Evolutionary conservation across 176 grass and related monocot genomes (phyloP).

Genomic region (Cymbopogon citratus): DNA sequence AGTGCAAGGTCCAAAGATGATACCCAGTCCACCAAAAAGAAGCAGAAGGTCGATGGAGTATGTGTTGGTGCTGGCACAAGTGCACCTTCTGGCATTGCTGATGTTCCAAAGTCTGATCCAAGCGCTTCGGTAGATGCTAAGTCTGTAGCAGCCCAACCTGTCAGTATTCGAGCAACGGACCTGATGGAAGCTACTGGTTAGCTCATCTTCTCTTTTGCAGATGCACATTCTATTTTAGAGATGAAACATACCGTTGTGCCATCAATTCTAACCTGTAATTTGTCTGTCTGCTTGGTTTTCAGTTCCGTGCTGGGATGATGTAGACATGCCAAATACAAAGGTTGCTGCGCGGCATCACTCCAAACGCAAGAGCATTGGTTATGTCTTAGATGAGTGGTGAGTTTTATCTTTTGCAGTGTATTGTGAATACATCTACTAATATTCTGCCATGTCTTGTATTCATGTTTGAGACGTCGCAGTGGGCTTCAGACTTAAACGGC

Average conservation of each 20-base stretch:
- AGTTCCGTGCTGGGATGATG: slow-evolving; percentile 81
- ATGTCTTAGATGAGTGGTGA: slow-evolving; percentile 91
- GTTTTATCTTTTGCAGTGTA: not conserved
- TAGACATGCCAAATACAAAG: slow-evolving; percentile 26
- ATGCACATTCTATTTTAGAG: not conserved
- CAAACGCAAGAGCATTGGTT: slow-evolving; percentile 51
- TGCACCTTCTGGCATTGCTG: not conserved
- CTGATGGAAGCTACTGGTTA: slow-evolving; percentile 56
- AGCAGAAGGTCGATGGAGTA: not conserved
- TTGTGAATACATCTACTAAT: not conserved
- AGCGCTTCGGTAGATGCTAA: slow-evolving; percentile 7
- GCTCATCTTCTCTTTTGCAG: not conserved
- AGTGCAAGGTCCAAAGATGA: slow-evolving; percentile 9
- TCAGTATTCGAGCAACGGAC: slow-evolving; percentile 46
- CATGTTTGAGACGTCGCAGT: not conserved
- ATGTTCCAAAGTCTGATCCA: not conserved
- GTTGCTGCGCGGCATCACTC: not conserved
- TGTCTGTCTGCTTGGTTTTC: not conserved
- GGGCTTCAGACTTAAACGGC: not conserved
- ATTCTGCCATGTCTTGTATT: not conserved
- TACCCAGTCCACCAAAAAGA: not conserved
- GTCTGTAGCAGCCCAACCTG: slow-evolving; percentile 2
- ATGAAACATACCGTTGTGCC: not conserved
- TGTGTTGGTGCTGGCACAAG: not conserved
- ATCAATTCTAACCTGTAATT: slow-evolving; percentile 7